Evolutionary conservation across 1,139 yeast species (phyloP), one percentile per base, ranked within the genome.

Genomic region (Geotrichum phurueaensis): DNA sequence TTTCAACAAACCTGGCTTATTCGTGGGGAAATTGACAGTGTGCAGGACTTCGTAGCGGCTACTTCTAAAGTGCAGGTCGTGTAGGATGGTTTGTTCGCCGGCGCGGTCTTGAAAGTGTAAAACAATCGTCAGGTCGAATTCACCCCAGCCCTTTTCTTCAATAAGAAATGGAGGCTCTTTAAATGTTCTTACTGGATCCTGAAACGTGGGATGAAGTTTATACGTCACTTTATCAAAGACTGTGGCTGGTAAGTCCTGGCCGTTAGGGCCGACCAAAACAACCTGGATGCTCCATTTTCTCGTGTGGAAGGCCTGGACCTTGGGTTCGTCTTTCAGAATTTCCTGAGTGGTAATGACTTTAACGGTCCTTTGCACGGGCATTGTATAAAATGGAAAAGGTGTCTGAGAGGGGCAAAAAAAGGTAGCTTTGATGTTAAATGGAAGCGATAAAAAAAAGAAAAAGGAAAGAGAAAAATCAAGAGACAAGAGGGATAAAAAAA

Each of bases 101-200:
- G 87, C 88, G 70, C 87, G 88, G 63, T 96, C 98, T 43, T 88
- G 81, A 62, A 89, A 79, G 66, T 87, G 89, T 62, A 91, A 79
- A 22, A 89, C 81, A 65, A 94, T 86, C 56, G 89, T 90, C 71
- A 94, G 82, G 71, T 92, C 97, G 70, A 92, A 92, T 68, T 94
- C 99, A 71, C 99, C 99, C 99, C 99, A 94, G 56, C 99, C 99
- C 77, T 90, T 87, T 74, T 94, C 99, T 71, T 86, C 89, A 60
- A 94, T 87, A 70, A 78, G 82, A 76, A 92, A 94, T n/a, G 99
- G 99, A 23, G 89, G 84, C 69, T 85, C 85, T 70, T 89, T 90
- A 69, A 90, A 74, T 7, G 87, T 65, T 75, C 98, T 82, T 65
- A 83, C 85, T 12, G 98, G 99, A 73, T 90, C 90, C 60, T 85